Evolutionary conservation across 192 early-diverging fungal species (phyloP).

Genomic region (Backusella morwellensis): DNA sequence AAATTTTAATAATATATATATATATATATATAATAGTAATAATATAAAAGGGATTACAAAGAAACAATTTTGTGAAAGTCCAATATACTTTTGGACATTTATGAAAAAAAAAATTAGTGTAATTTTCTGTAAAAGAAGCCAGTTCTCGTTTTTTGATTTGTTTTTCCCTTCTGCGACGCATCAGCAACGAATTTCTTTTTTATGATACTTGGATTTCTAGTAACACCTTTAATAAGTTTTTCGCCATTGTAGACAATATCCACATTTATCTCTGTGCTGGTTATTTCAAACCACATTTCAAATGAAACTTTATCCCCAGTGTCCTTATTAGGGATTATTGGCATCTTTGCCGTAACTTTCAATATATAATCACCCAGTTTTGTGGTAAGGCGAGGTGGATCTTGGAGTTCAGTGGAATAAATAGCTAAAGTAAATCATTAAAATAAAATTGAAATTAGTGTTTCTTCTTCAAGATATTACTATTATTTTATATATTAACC

Average conservation of each 20-base stretch:
- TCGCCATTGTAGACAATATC: not conserved
- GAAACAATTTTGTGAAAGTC: too few species aligned
- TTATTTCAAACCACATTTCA: not conserved
- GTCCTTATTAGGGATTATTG: fast-evolving
- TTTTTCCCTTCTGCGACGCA: not conserved
- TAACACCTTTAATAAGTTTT: not conserved
- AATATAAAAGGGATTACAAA: too few species aligned
- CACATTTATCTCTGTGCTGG: not conserved
- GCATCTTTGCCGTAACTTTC: not conserved
- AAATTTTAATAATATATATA: too few species aligned
- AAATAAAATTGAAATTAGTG: not conserved
- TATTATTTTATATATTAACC: not conserved
- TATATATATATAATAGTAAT: too few species aligned
- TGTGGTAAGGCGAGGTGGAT: not conserved
- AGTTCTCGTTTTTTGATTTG: too few species aligned
- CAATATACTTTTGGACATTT: too few species aligned
- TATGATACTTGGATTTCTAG: not conserved
- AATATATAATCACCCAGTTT: not conserved
- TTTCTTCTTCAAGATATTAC: too few species aligned
- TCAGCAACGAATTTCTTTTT: not conserved
- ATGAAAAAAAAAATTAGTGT: too few species aligned
- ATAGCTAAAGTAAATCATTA: not conserved
- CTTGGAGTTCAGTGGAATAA: not conserved
- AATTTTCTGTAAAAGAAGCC: too few species aligned
- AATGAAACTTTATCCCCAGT: not conserved